Evolutionary conservation across 2,329 filamentous ascomycete species (phyloP).

Genomic region (Coleophoma eucalyptorum): DNA sequence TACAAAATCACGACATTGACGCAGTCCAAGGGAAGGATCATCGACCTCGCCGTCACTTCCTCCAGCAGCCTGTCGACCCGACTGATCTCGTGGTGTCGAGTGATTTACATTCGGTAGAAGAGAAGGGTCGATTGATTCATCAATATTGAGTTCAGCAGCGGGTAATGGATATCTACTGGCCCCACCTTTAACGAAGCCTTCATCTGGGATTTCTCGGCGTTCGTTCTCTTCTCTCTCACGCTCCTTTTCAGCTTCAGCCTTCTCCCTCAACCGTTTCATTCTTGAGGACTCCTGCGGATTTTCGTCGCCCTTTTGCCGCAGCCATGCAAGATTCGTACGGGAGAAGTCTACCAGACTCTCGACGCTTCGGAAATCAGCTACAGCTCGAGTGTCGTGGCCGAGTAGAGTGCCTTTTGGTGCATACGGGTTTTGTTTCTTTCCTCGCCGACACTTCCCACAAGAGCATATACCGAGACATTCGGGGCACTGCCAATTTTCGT

Average conservation of each 20-base stretch:
- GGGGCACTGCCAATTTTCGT: slow-evolving; percentile 82
- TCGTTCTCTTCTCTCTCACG: slow-evolving; percentile 1
- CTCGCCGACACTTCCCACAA: slow-evolving; percentile 68
- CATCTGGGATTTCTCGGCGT: slow-evolving; percentile 11
- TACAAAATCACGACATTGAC: not conserved
- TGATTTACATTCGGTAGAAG: not conserved
- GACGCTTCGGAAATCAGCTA: slow-evolving; percentile 87
- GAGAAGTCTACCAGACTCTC: slow-evolving; percentile 90
- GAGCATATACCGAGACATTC: slow-evolving; percentile 85
- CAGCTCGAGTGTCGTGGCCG: slow-evolving; percentile 84
- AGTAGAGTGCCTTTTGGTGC: slow-evolving; percentile 83
- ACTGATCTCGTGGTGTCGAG: not conserved
- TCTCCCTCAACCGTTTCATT: slow-evolving; percentile 28
- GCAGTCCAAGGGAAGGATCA: not conserved
- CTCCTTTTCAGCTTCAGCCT: slow-evolving; percentile 26
- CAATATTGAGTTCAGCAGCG: slow-evolving; percentile 2
- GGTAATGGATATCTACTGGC: not conserved
- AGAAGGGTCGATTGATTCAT: not conserved
- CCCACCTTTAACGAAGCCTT: slow-evolving; percentile 14
- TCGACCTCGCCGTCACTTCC: not conserved
- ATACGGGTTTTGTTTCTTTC: slow-evolving; percentile 72
- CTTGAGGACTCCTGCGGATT: slow-evolving; percentile 35
- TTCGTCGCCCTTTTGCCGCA: slow-evolving; percentile 56
- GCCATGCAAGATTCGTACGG: slow-evolving; percentile 81
- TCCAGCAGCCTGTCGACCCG: not conserved